phyloP scores from a whole-genome alignment of 805 yeast genomes.

The Suhomyces faveliae region DNA sequence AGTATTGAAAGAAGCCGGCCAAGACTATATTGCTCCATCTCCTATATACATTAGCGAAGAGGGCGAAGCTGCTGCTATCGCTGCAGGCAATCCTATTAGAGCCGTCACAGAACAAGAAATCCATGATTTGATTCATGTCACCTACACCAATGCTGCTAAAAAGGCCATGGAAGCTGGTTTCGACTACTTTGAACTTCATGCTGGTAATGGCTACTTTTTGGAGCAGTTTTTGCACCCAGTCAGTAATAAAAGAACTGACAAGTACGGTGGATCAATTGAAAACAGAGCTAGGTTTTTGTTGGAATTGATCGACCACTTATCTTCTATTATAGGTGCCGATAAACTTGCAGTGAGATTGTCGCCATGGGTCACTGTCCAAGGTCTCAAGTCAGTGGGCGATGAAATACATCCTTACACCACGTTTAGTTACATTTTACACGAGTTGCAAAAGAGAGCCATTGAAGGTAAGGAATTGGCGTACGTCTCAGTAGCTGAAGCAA shows the following conservation, averaged over 20 bases:
- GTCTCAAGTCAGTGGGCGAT: conserved; percentile 29
- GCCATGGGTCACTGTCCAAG: conserved; percentile 39
- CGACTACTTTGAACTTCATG: conserved; percentile 41
- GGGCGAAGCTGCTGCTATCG: conserved; percentile 32
- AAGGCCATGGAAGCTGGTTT: conserved; percentile 36
- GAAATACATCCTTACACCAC: conserved; percentile 32
- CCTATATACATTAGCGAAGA: conserved; percentile 36
- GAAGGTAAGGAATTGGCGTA: conserved; percentile 23
- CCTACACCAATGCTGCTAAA: conserved; percentile 47
- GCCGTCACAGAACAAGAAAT: conserved; percentile 33
- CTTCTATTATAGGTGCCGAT: not conserved
- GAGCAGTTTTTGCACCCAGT: conserved; percentile 36
- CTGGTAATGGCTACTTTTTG: conserved; percentile 39
- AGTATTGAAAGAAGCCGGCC: conserved; percentile 32
- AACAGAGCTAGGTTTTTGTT: conserved; percentile 35
- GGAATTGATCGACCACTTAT: conserved; percentile 18
- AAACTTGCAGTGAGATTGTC: conserved; percentile 19
- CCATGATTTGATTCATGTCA: conserved; percentile 34
- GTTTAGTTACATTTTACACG: conserved; percentile 39
- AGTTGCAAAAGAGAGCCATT: conserved; percentile 40
- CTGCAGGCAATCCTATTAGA: conserved; percentile 28
- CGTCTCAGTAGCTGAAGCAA: conserved; percentile 38
- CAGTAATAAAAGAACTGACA: conserved; percentile 32
- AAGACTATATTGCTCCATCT: conserved; percentile 40
- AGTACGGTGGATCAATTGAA: conserved; percentile 37